Percentiles rank a stretch among this genome's conserved stretches.
phyloP scores from a whole-genome alignment of 495 filamentous ascomycete species.

The Neurospora discreta region DNA sequence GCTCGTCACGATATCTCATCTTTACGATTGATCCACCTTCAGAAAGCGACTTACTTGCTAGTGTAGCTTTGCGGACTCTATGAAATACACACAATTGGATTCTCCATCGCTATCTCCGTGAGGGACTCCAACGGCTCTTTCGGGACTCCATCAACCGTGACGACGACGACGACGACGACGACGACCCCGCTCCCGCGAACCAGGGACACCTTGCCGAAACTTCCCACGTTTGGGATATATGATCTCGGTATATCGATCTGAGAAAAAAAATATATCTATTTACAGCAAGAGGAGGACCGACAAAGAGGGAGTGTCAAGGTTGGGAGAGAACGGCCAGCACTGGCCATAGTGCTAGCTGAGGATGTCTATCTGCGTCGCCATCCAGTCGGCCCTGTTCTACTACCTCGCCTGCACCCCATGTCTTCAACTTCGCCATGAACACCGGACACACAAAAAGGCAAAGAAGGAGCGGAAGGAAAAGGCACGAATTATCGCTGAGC shows the following conservation, averaged over 20 bases:
- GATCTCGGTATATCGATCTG: not conserved
- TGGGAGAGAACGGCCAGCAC: not conserved
- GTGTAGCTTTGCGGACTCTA: not conserved
- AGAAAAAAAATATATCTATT: not conserved
- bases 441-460: constrained; percentile 56
- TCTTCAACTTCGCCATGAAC: constrained; percentile 47
- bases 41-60: not conserved
- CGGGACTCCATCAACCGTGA: not conserved
- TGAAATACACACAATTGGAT: not conserved
- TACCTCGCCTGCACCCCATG: constrained; percentile 77
- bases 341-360: constrained; percentile 7
- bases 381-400: constrained; percentile 82
- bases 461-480: constrained; percentile 48
- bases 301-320: not conserved
- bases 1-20: not conserved
- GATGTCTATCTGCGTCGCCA: constrained; percentile 43
- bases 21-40: not conserved
- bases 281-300: not conserved
- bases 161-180: not conserved
- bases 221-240: not conserved
- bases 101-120: not conserved
- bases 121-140: not conserved
- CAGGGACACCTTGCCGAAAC: not conserved
- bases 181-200: not conserved
- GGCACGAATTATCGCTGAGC: constrained; percentile 47